Base-by-base conservation (phyloP, 2,329 filamentous ascomycete species). In the Epicoccum sorghinum region DNA sequence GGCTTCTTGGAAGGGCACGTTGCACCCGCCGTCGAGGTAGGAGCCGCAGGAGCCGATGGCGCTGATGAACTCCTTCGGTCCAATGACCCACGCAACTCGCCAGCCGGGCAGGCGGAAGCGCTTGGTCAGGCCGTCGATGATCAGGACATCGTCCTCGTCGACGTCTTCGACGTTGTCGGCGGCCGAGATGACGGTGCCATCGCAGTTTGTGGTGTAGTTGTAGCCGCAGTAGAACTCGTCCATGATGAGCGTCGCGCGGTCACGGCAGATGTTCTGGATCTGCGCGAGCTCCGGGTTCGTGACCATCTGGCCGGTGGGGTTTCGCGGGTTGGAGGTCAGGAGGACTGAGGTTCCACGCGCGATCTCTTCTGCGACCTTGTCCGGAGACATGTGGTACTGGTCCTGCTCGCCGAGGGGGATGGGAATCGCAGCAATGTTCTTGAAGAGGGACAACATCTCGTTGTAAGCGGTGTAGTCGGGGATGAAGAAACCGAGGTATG, bases 41-140 rank as follows among this genome's bases (percentile, higher is more conserved):
- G 89, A 93, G 55, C 93, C 93, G 71, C 93, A 96, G 35, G 89
- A 93, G 52, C 91, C 91, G 62, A 97, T 93, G 27, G 93, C 93
- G 75, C 90, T 88, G 79, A 97, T 91, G 77, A 96, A 98, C 68
- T 96, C 93, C 81, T 96, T 97, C 62, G 93, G 93, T 1, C 93
- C 93, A 50, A 98, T 75, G 64, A 98, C 92, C 93, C 93, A 98
- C 6, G 93, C 93, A 38, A 98, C 93, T 73, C 93, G 89, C 92
- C 93, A 98, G 58, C 93, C 93, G 1, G 93, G 93, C 29, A 98
- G 86, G 64, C 93, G 88, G 84, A 98, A 98, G 58, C 93, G 89
- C 84, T 98, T 98, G 66, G 93, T 98, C 24, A 98, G 83, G 44
- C 93, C 93, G 72, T 98, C 93, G 62, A 98, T 93, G 75, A 98